Evolutionary conservation across 345 rosid genomes (phyloP).

Genomic region (Bruguiera sexangula): DNA sequence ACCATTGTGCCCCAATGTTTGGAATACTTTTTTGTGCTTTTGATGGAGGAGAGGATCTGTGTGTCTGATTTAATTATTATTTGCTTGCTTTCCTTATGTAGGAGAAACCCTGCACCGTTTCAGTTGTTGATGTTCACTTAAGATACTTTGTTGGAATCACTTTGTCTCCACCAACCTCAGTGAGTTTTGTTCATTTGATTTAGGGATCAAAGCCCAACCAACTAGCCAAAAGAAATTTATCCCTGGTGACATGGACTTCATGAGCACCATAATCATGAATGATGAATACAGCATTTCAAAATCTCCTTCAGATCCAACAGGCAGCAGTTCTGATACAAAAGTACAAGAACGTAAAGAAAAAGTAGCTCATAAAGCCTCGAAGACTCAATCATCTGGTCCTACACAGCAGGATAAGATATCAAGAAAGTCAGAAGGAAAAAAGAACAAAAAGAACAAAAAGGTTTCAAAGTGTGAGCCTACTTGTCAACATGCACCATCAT

Average conservation of each 20-base stretch:
- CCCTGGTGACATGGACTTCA: constrained; percentile 53
- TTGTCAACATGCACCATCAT: constrained; percentile 33
- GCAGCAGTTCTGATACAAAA: constrained; percentile 22
- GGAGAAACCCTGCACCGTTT: no score
- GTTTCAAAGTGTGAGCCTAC: constrained; percentile 20
- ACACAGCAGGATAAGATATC: constrained; percentile 18
- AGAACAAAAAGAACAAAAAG: constrained; percentile 20
- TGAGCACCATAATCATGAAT: constrained; percentile 49
- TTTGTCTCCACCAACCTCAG: background rate
- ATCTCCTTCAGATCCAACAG: constrained; percentile 30
- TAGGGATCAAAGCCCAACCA: constrained; percentile 47
- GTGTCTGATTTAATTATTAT: no score
- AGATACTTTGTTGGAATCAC: background rate
- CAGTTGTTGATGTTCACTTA: background rate
- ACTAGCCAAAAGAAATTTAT: constrained; percentile 24
- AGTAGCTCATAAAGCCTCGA: constrained; percentile 17
- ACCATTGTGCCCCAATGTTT: no score
- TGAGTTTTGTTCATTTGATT: constrained; percentile 19
- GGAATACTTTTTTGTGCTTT: no score
- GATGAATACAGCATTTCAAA: constrained; percentile 63
- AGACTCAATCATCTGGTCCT: constrained; percentile 32
- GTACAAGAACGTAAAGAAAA: constrained; percentile 29
- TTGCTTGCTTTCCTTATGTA: no score
- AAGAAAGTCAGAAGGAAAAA: constrained; percentile 27
- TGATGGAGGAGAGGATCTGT: no score